Percentiles rank a stretch among this genome's conserved stretches.
These are phyloP conservation scores for Calocybe gangraenosa DNA, from an alignment of 768 basidiomycete genomes.

Conservation along the genomic window DNA sequence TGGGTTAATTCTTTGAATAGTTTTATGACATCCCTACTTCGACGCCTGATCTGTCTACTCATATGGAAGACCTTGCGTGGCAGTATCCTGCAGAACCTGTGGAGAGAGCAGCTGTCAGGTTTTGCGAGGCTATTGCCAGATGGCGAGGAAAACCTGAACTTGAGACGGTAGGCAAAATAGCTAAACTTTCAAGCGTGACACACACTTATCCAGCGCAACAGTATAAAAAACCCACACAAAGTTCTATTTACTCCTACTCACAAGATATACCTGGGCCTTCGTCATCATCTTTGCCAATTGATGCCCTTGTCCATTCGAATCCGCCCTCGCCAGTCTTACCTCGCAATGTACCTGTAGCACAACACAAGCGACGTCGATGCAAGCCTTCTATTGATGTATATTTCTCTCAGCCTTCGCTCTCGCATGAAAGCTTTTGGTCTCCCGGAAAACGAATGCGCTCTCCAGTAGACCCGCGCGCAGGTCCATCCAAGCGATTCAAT, in stretches of 20 bases:
- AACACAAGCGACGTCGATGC: constrained; percentile 13
- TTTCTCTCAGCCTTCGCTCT: constrained; percentile 29
- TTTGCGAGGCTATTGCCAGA: constrained; percentile 75
- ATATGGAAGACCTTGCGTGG: constrained; percentile 77
- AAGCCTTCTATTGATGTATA: constrained; percentile 46
- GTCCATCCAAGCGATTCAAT: constrained; percentile 18
- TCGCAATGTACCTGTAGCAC: constrained; percentile 13
- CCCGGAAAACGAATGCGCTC: constrained; percentile 22
- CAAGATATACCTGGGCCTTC: constrained; percentile 28
- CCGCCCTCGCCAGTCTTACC: constrained; percentile 52
- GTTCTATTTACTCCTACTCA: constrained; percentile 19
- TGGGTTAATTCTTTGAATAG: constrained; percentile 31
- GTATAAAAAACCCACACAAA: constrained; percentile 50
- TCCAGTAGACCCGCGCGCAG: constrained; percentile 16
- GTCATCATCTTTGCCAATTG: constrained; percentile 50
- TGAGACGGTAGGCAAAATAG: constrained; percentile 51
- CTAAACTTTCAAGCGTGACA: constrained; percentile 15
- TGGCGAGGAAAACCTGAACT: constrained; percentile 87
- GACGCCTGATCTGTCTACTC: constrained; percentile 71
- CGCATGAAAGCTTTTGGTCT: constrained; percentile 17
- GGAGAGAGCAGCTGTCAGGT: constrained; percentile 72
- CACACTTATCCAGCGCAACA: constrained; percentile 29
- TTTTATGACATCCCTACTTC: constrained; percentile 73
- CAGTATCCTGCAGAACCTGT: constrained; percentile 80
- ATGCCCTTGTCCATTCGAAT: constrained; percentile 67